Evolutionary conservation across 129 eudicot genomes (phyloP), one percentile per base, ranked within the genome.

Genomic region (Chrysanthemum makinoi): DNA sequence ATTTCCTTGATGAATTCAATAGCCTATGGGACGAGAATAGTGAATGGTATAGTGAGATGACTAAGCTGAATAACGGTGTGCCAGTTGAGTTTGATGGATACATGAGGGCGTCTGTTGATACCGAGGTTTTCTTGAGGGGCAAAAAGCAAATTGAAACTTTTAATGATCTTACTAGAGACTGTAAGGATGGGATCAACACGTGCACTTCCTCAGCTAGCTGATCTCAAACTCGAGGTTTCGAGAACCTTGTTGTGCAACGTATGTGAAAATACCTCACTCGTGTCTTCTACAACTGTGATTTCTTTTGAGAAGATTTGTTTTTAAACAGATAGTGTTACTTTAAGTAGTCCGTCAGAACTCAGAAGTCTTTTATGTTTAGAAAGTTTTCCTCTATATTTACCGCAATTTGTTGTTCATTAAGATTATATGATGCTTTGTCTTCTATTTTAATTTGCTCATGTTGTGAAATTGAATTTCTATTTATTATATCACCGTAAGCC

Each of bases 21-120:
- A 85, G 77, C 18, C 75, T 93, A 50, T 92, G 98, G 98, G 95
- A 85, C 67, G 89, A 84, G 24, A 83, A 75, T 16, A 89, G 96
- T n/a, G 91, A 86, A 70, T 89, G 98, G 98, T 80, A 89, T 39
- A 54, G 76, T 19, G 98, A 93, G 58, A 93, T 81, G 33, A 77
- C 75, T 15, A 87, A 89, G 79, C 88, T 93, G 65, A 89, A 87
- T 26, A 87, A 74, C 22, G 96, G 98, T 51, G 87, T 76, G 57
- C 87, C 98, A 1, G 96, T 89, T 46, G 98, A 93, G 74, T 93
- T 93, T 72, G 98, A 93, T 77, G 91, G 95, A n/a, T 93, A 89
- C 85, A 93, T 93, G 98, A 83, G 90, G 84, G 84, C 86, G 3
- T 87, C 95, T 46, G 91, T 92, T 60, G 98, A 92, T 64, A 89